Percentiles rank a stretch among this genome's conserved stretches.
Evolutionary conservation across 495 filamentous ascomycete genomes (phyloP).

Genomic region (Penicillium crystallinum): DNA sequence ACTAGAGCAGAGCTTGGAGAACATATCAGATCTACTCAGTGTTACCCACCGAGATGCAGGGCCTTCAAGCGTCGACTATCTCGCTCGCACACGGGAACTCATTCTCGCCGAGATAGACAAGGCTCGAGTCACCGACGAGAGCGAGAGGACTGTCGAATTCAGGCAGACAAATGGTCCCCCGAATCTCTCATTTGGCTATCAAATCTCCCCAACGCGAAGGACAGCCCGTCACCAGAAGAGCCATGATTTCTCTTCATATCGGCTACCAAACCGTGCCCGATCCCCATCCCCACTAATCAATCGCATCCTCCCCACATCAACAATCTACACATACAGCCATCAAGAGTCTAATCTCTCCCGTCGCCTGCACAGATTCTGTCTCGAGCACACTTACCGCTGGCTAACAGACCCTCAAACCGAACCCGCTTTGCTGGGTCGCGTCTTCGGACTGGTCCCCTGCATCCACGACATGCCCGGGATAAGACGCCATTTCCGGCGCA

Average conservation of each 20-base stretch:
- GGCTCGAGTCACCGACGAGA: not conserved
- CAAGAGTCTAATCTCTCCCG: constrained; percentile 68
- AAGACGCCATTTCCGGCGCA: constrained; percentile 32
- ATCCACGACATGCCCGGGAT: constrained; percentile 50
- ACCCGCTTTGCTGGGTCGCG: constrained; percentile 43
- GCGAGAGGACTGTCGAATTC: not conserved
- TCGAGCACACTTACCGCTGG: constrained; percentile 61
- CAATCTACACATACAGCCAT: constrained; percentile 33
- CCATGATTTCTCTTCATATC: not conserved
- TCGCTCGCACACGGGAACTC: constrained; percentile 13
- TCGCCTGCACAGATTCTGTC: constrained; percentile 58
- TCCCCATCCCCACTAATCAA: constrained; percentile 22
- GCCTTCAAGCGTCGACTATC: not conserved
- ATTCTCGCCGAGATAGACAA: constrained; percentile 17
- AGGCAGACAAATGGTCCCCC: not conserved
- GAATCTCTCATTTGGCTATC: constrained; percentile 16
- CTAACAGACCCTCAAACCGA: constrained; percentile 51
- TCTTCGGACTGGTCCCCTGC: constrained; percentile 66
- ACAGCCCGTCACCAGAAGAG: not conserved
- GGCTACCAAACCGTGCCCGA: not conserved
- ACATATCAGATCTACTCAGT: constrained; percentile 63
- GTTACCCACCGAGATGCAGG: not conserved
- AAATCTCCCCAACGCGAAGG: constrained; percentile 4
- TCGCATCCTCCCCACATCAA: constrained; percentile 22
- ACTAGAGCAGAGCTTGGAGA: constrained; percentile 60